phyloP scores from a whole-genome alignment of 1,284 basidiomycete species.

The Golubevia pallescens region DNA sequence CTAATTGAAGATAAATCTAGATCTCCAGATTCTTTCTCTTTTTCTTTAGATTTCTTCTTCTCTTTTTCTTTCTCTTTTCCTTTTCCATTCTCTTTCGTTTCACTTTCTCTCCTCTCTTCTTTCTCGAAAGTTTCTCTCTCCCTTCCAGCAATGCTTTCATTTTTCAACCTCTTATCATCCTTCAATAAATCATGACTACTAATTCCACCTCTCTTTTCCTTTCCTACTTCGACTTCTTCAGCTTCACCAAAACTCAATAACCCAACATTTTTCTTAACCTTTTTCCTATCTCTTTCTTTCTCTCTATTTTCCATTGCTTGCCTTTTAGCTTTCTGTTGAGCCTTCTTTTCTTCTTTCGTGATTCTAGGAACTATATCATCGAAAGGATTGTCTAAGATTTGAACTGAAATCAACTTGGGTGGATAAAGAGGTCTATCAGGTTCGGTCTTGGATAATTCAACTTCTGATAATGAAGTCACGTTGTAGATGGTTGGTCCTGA shows the following conservation, averaged over 20 bases:
- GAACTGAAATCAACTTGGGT: slow-evolving; percentile 82
- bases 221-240: not conserved
- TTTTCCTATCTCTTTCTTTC: slow-evolving; percentile 70
- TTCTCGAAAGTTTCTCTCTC: not conserved
- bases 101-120: not conserved
- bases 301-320: slow-evolving; percentile 78
- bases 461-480: slow-evolving; percentile 72
- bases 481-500: too few relatives aligned
- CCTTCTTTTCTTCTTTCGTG: slow-evolving; percentile 84
- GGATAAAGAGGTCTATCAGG: slow-evolving; percentile 86
- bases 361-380: slow-evolving; percentile 94
- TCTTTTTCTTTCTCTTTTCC: not conserved
- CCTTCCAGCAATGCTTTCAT: not conserved
- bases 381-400: slow-evolving; percentile 90
- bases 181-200: slow-evolving; percentile 55
- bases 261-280: too few relatives aligned
- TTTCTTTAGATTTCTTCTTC: not conserved
- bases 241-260: too few relatives aligned
- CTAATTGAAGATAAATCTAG: not conserved
- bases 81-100: not conserved
- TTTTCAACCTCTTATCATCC: slow-evolving; percentile 24
- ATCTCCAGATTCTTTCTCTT: not conserved
- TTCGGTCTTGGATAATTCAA: slow-evolving; percentile 71
- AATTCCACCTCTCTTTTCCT: slow-evolving; percentile 26
- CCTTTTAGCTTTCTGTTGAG: slow-evolving; percentile 78